A percentile compares a stretch with the other conserved stretches of the same genome.
Evolutionary conservation across 75 land plant genomes (phyloP).

Genomic region (Chamaecyparis obtusa): DNA sequence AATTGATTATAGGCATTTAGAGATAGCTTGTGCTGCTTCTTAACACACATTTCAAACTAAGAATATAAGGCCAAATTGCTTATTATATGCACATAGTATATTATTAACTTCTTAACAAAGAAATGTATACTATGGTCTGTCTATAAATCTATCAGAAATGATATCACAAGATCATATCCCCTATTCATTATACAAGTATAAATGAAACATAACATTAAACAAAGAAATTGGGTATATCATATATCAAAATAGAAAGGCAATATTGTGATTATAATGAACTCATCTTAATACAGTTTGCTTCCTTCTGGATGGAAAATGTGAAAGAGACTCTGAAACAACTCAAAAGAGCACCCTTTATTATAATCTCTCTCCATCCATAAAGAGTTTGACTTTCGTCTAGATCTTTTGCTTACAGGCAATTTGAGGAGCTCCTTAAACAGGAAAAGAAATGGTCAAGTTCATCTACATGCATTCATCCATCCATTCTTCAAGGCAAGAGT

Average conservation of each 20-base stretch:
- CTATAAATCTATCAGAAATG: background rate
- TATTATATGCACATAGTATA: background rate
- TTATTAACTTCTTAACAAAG: background rate
- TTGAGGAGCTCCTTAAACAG: too few relatives aligned
- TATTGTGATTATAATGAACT: background rate
- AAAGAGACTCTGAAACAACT: too few relatives aligned
- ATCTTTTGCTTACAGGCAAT: too few relatives aligned
- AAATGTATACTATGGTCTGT: background rate
- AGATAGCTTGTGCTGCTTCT: background rate
- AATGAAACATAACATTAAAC: background rate
- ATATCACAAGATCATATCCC: background rate
- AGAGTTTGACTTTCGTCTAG: too few relatives aligned
- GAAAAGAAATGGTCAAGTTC: background rate
- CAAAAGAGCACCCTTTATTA: too few relatives aligned
- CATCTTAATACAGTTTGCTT: background rate
- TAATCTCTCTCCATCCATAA: too few relatives aligned
- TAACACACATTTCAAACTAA: background rate
- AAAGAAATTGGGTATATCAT: background rate
- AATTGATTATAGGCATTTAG: background rate
- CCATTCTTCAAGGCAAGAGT: too few relatives aligned
- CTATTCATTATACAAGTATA: background rate
- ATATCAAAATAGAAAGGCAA: background rate
- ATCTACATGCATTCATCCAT: too few relatives aligned
- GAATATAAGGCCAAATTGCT: background rate
- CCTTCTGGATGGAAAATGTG: too few relatives aligned